Base-by-base conservation (phyloP, 208 protist genomes). In the Lotmaria passim region DNA sequence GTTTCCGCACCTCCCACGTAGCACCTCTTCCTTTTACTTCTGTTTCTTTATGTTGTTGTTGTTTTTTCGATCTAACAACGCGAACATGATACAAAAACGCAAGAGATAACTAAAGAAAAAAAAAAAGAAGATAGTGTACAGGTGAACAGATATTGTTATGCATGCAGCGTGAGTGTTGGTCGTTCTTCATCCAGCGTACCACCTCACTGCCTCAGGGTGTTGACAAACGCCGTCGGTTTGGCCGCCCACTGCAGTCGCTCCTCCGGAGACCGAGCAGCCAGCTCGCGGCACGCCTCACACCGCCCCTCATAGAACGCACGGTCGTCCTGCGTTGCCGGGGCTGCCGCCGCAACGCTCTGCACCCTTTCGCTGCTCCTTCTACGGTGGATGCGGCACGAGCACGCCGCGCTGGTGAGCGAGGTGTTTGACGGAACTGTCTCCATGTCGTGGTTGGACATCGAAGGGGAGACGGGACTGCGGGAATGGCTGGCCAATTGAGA, bases 281-380 rank as follows among this genome's bases (percentile, higher is more conserved):
- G 44, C 52, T 68, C 69, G 3, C 60, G 60, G 19, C 52, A 75
- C 8, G 69, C 52, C 34, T 69, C 52, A 24, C 52, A 63, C 36
- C 55, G 3, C 10, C 62, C 50, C 4, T 31, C 36, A 26, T 26
- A 58, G 15, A 24, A 5, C 15, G 2, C 34, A 26, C 3, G 0
- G 48, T 34, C 38, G 26, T 50, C 15, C 8, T 30, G 1, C 62
- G 17, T 4, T 24, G 10, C 30, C 7, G 24, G 12, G 30, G 4
- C 46, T 3, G 8, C 58, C 2, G 30, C 23, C 3, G 19, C 26
- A 1, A 30, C 23, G 3, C n/a, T 14, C 38, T 7, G 19, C n/a
- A 51, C 28, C 24, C 26, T 21, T 24, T 50, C 60, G n/a, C 30
- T 53, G 58, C 58, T 26, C 19, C n/a, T 2, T n/a, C 2, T n/a